Evolutionary conservation across 768 basidiomycete genomes (phyloP).

Genomic region (Leccinum boreale): DNA sequence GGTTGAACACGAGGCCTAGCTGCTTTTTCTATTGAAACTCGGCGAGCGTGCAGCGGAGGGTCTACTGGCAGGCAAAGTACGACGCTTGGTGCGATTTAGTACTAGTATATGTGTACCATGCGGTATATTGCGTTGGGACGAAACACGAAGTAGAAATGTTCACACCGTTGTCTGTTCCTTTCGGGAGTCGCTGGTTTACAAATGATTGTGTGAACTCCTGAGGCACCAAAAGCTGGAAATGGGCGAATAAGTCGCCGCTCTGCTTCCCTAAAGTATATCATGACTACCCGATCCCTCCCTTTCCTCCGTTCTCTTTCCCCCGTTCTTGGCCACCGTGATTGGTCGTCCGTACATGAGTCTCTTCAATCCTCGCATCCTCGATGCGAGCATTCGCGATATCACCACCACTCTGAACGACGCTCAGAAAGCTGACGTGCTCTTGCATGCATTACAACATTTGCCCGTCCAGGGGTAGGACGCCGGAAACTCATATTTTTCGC

Average conservation of each 20-base stretch:
- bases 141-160: background rate
- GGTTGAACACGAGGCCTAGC: background rate
- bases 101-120: background rate
- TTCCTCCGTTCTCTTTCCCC: background rate
- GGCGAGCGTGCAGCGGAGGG: background rate
- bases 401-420: constrained; percentile 53
- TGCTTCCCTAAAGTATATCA: constrained; percentile 7
- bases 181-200: background rate
- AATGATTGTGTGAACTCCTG: background rate
- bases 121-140: background rate
- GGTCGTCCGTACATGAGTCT: constrained; percentile 43
- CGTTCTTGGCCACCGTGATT: background rate
- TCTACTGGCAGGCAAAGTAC: background rate
- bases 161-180: background rate
- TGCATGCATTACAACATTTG: constrained; percentile 81
- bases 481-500: constrained; percentile 1
- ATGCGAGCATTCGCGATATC: constrained; percentile 73
- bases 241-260: constrained; percentile 9
- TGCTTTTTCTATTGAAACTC: background rate
- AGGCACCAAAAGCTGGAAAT: constrained; percentile 9
- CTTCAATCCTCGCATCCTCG: constrained; percentile 75
- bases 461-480: constrained; percentile 59
- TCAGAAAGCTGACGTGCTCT: constrained; percentile 69
- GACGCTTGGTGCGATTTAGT: background rate
- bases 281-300: background rate